phyloP scores from a whole-genome alignment of 129 eudicot genomes.

The Pittosporum tobira region DNA sequence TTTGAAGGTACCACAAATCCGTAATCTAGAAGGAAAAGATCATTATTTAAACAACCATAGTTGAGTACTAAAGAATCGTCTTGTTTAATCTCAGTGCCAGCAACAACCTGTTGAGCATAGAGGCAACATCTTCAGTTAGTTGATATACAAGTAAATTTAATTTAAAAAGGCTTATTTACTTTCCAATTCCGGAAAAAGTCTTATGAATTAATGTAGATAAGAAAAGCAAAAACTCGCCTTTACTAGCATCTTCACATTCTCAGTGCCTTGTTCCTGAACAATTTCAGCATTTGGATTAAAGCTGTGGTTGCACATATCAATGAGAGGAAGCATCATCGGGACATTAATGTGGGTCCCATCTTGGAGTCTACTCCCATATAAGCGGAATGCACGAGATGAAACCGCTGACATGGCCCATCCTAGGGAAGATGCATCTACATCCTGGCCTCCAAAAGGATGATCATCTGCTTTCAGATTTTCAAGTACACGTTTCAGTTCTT shows the following conservation, averaged over 20 bases:
- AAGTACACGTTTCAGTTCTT: conserved; percentile 44
- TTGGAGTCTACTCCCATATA: conserved; percentile 41
- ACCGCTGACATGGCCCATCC: conserved; percentile 99
- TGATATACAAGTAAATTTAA: background rate
- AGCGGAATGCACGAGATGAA: conserved; percentile 89
- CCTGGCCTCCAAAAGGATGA: conserved; percentile 81
- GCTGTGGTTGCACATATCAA: conserved; percentile 98
- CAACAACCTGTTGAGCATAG: conserved; percentile 54
- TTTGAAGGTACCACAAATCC: conserved; percentile 79
- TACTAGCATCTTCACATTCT: conserved; percentile 45
- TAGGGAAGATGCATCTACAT: conserved; percentile 72
- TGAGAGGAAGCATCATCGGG: conserved; percentile 97
- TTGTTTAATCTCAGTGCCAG: conserved; percentile 54
- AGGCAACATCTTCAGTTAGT: background rate
- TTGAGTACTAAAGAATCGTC: conserved; percentile 59
- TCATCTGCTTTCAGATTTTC: conserved; percentile 42
- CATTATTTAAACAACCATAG: conserved; percentile 78
- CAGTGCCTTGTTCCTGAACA: conserved; percentile 52
- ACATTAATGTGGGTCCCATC: conserved; percentile 42
- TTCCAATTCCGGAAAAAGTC: background rate
- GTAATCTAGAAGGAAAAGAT: conserved; percentile 84
- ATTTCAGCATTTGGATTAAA: conserved; percentile 81
- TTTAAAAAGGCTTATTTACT: background rate
- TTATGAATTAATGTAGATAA: background rate
- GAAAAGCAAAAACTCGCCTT: conserved; percentile 34